Evolutionary conservation across 1,284 basidiomycete species (phyloP), one percentile per base, ranked within the genome.

Genomic region (Athelia sp.): DNA sequence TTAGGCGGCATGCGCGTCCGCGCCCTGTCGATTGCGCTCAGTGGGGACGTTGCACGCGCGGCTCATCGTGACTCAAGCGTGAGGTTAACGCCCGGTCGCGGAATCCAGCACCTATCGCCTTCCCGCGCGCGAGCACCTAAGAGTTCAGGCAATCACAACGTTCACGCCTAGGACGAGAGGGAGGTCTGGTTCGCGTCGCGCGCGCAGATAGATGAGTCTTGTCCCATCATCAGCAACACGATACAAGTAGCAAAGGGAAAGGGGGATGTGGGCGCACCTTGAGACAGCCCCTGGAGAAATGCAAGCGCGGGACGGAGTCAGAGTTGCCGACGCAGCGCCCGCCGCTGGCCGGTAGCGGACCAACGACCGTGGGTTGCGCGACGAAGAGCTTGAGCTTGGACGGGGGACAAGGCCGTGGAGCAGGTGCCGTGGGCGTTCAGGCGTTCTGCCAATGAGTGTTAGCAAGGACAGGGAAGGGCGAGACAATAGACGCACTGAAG

Each of bases 1-100:
- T 1, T 64, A 63, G 56, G 72, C 76, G 1, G 75, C 73, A 52
- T 69, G 65, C 1, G 57, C 61, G 38, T 70, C 66, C 47, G 70
- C 76, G 3, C 71, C 73, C 58, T 81, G 77, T 72, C 73, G 81
- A 57, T 74, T 75, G 6, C 78, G 62, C 0, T 78, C 78, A 11
- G 49, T 58, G 14, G 51, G 55, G 3, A 57, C 54, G 43, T 52
- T 53, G n/a, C 57, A 48, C 14, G 56, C 57, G 11, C 58, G 52
- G 47, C 55, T 55, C 50, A 54, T 58, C 44, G 56, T 52, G 72
- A 63, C 3, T 75, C 74, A 19, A 61, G 55, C 3, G 57, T 50
- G 36, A 63, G 65, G 56, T 82, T 69, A 47, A 74, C 72, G n/a
- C 81, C 81, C 58, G 78, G 43, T 65, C 70, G 46, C 68, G 64